A percentile compares a stretch with the other conserved stretches of the same genome.
These are phyloP conservation scores for Dendrobium nobile DNA, from an alignment of 106 monocot genomes.

Conservation along the genomic window DNA sequence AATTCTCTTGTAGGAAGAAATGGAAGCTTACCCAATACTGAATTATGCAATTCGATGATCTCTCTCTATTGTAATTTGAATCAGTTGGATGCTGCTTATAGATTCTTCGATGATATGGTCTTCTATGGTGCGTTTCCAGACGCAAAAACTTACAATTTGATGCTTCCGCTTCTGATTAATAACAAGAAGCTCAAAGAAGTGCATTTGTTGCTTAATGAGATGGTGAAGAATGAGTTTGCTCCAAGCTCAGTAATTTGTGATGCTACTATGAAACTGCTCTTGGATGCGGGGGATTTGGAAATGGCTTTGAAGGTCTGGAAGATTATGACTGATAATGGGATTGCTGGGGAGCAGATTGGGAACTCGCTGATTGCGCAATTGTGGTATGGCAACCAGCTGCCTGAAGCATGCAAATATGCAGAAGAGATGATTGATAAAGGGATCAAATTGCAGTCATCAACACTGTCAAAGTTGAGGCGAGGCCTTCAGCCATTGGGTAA, in stretches of 20 bases:
- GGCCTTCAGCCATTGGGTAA: constrained; percentile 44
- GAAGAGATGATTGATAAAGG: constrained; percentile 72
- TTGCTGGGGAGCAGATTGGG: constrained; percentile 42
- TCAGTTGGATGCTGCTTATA: constrained; percentile 17
- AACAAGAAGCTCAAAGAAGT: constrained; percentile 31
- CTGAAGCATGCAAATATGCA: constrained; percentile 73
- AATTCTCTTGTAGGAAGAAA: constrained; percentile 26
- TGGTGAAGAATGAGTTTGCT: constrained; percentile 61
- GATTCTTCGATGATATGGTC: constrained; percentile 63
- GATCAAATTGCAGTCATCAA: constrained; percentile 60
- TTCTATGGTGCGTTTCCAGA: constrained; percentile 53
- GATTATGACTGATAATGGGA: constrained; percentile 42
- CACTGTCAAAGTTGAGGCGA: constrained; percentile 50
- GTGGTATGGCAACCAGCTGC: constrained; percentile 29
- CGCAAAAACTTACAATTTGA: constrained; percentile 39
- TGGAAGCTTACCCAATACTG: constrained; percentile 27
- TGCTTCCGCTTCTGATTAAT: constrained; percentile 43
- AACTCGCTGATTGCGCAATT: constrained; percentile 41
- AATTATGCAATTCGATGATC: constrained; percentile 60
- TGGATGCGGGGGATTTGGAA: constrained; percentile 31
- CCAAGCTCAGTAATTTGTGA: constrained; percentile 30
- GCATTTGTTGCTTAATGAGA: constrained; percentile 45
- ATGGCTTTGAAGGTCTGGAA: constrained; percentile 46
- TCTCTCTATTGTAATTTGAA: constrained; percentile 21
- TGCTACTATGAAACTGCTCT: constrained; percentile 24